Evolutionary conservation across 345 rosid genomes (phyloP).

Genomic region (Gossypium raimondii): DNA sequence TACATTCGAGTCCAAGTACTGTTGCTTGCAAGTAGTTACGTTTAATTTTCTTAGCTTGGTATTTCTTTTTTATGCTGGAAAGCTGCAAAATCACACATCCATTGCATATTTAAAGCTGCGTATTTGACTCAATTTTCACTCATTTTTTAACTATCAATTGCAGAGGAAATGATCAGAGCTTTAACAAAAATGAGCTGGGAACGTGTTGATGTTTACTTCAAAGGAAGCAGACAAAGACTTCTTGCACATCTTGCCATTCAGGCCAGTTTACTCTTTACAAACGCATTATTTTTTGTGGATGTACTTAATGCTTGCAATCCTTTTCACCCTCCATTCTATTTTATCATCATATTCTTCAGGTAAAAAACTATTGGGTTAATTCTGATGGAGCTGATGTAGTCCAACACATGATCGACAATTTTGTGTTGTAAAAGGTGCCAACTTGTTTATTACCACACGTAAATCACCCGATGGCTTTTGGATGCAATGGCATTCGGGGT

Average conservation of each 20-base stretch:
- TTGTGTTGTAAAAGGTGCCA: constrained; percentile 30
- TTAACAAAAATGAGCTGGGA: constrained; percentile 73
- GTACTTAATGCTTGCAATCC: not conserved
- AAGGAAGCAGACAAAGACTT: constrained; percentile 56
- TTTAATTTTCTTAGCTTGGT: not conserved
- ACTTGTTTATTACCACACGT: not conserved
- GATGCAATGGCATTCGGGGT: constrained; percentile 1
- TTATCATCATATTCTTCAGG: constrained; percentile 37
- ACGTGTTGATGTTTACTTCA: constrained; percentile 72
- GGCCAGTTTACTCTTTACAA: constrained; percentile 35
- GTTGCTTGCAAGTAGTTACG: not conserved
- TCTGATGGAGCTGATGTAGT: constrained; percentile 81
- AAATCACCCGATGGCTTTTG: not conserved
- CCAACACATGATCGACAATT: constrained; percentile 75
- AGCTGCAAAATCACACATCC: not conserved
- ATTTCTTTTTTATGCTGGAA: not conserved
- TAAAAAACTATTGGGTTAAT: constrained; percentile 44
- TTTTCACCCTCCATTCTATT: not conserved
- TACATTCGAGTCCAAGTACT: not conserved
- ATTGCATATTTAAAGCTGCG: constrained; percentile 5
- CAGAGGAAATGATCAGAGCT: constrained; percentile 73
- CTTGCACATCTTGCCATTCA: constrained; percentile 76
- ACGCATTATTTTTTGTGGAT: not conserved
- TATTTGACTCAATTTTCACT: not conserved
- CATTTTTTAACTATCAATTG: constrained; percentile 12